phyloP scores from a whole-genome alignment of 139 green algal genomes.

The Pycnococcus provasolii region DNA sequence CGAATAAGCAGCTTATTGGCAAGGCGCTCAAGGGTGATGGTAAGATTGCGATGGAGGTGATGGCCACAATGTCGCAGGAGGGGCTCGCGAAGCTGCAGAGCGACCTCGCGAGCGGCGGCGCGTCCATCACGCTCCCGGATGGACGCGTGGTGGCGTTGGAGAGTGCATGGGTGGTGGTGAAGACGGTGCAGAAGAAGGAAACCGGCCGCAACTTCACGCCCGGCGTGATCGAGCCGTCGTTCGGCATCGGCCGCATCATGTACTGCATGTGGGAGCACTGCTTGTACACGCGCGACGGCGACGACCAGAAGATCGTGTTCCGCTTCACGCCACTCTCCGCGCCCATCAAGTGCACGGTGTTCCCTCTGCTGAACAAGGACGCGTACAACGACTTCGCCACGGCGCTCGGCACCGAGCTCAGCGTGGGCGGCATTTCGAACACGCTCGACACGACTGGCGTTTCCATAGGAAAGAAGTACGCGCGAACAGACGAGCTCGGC shows the following conservation, averaged over 20 bases:
- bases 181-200: conserved; percentile 45
- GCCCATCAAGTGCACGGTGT: conserved; percentile 90
- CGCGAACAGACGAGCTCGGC: conserved; percentile 84
- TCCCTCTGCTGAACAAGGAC: conserved; percentile 64
- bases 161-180: conserved; percentile 36
- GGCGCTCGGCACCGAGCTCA: conserved; percentile 47
- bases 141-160: no score
- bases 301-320: conserved; percentile 60
- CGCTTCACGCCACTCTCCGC: conserved; percentile 80
- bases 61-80: conserved; percentile 42
- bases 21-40: conserved; percentile 77
- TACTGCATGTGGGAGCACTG: conserved; percentile 97
- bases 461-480: conserved; percentile 85
- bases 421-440: conserved; percentile 57
- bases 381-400: conserved; percentile 52
- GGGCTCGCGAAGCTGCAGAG: conserved; percentile 33
- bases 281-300: conserved; percentile 70
- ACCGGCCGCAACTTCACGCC: conserved; percentile 68
- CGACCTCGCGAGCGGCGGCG: conserved; percentile 25
- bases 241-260: conserved; percentile 95
- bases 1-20: conserved; percentile 79
- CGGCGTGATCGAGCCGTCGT: conserved; percentile 95
- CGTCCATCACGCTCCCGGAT: conserved; percentile 26
- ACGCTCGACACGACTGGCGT: conserved; percentile 81
- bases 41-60: conserved; percentile 55